These are phyloP conservation scores for Cenchrus purpureus DNA, from an alignment of 176 grass and related monocot genomes.

Conservation along the genomic window DNA sequence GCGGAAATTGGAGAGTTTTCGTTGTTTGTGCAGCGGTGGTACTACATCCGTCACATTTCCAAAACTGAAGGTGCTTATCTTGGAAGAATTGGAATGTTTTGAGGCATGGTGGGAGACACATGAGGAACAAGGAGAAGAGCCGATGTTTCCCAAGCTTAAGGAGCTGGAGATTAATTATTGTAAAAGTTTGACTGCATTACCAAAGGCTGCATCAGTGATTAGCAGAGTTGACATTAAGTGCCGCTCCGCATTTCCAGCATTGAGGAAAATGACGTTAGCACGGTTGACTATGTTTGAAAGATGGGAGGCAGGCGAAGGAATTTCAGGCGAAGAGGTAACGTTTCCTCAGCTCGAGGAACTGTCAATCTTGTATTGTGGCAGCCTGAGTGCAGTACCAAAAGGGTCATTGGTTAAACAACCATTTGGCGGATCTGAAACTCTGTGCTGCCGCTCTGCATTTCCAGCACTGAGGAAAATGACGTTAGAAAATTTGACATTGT, in stretches of 20 bases:
- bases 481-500: no score
- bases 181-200: not conserved
- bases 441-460: no score
- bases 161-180: fast-evolving
- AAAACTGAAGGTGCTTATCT: not conserved
- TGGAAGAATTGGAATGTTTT: fast-evolving
- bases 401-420: no score
- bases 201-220: not conserved
- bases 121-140: not conserved
- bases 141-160: not conserved
- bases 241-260: not conserved
- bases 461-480: no score
- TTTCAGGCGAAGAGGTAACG: no score
- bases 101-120: not conserved
- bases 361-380: no score
- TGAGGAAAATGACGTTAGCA: not conserved
- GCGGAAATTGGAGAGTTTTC: not conserved
- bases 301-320: not conserved
- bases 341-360: no score
- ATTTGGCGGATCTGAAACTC: no score
- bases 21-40: not conserved
- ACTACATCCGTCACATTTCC: not conserved
- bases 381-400: no score
- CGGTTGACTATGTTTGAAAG: not conserved
- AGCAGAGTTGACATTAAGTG: not conserved